phyloP scores from a whole-genome alignment of 2,329 filamentous ascomycete genomes.

The Dactylonectria macrodidyma region DNA sequence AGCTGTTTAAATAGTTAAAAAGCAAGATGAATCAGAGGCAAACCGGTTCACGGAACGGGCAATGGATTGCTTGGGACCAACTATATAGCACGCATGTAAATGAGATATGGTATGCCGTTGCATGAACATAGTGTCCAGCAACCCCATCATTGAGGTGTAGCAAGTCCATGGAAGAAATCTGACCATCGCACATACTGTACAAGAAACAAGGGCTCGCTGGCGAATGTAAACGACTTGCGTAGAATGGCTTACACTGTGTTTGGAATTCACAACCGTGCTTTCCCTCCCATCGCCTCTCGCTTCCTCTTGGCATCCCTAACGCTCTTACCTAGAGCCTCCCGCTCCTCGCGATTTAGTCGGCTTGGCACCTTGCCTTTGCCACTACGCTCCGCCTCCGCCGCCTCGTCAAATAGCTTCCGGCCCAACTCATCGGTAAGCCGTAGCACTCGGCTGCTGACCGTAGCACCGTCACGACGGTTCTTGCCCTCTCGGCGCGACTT shows the following conservation, averaged over 20 bases:
- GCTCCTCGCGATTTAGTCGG: constrained; percentile 67
- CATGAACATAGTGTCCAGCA: constrained; percentile 9
- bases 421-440: constrained; percentile 83
- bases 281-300: constrained; percentile 62
- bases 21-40: constrained; percentile 13
- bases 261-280: constrained; percentile 63
- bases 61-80: not conserved
- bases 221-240: constrained; percentile 27
- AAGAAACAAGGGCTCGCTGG: constrained; percentile 25
- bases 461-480: constrained; percentile 93
- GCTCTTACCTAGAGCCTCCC: constrained; percentile 58
- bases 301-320: constrained; percentile 64
- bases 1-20: constrained; percentile 30
- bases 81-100: constrained; percentile 21
- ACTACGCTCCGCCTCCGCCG: constrained; percentile 55
- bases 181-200: constrained; percentile 15
- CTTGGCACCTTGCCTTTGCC: constrained; percentile 57
- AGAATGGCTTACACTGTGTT: constrained; percentile 6
- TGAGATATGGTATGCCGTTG: constrained; percentile 4
- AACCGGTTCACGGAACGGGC: not conserved
- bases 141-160: not conserved
- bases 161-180: not conserved
- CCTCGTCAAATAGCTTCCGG: constrained; percentile 75
- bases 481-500: constrained; percentile 90
- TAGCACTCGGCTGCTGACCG: constrained; percentile 87